Base-by-base conservation (phyloP, 345 rosid species). In the Limnanthes douglasii region DNA sequence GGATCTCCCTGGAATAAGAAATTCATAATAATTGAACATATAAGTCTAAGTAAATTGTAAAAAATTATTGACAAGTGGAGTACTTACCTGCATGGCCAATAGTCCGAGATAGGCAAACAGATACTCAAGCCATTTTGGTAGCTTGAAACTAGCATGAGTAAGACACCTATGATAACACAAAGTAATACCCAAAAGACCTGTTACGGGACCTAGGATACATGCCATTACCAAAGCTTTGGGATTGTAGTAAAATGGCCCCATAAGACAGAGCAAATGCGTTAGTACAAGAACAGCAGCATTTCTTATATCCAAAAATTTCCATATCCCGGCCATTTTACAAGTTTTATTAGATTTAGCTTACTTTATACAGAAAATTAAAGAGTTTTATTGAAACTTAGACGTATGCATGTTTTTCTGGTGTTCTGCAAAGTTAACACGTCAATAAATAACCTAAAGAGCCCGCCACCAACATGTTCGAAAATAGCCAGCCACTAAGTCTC, bases 71-170 rank as follows among this genome's bases (percentile, higher is more conserved):
- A 21, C 10, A 31, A 8, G 0, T 6, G 8, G 6, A 27, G n/a
- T n/a, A 31, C 34, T 11, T 11, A 78, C 93, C 85, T 86, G 94
- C 47, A 81, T 67, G 29, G 97, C 92, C 18, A 60, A 72, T 52
- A 57, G 71, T 16, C 83, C 95, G 40, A 78, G 76, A 41, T 78
- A 78, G 21, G 97, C 95, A 41, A 83, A 83, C 13, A 57, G 18
- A 51, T 88, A 88, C 48, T 83, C 95, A 1, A 88, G 93, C 90
- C 75, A 76, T 57, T 76, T 82, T 30, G 93, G 85, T 7, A 80
- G 61, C 64, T 72, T 69, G 57, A 80, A 85, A 55, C 88, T 85
- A 42, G 70, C 58, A 41, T 85, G 90, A 43, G 83, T 68, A 50
- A 80, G 77, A 50, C 74, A 73, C 18, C 90, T 62, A 17, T 80